Base-by-base conservation (phyloP, 228 moss, liverwort and hornwort genomes). In the Sphagnum fallax region DNA sequence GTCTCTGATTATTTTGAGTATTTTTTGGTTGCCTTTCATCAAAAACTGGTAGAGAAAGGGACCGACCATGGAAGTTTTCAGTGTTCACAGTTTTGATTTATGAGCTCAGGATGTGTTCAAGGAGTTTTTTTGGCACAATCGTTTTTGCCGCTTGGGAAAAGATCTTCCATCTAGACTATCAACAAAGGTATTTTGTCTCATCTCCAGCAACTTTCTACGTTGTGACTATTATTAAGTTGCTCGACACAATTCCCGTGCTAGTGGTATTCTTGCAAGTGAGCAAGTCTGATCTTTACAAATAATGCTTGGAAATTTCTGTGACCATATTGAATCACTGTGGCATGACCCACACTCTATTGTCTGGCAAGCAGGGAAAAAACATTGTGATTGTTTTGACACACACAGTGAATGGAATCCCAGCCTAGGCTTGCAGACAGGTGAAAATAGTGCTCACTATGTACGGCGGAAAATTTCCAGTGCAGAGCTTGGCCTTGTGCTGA, bases 71-170 rank as follows among this genome's bases (percentile, higher is more conserved):
- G 32, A 32, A 32, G 32, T 32, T 32, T 32, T 32, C 32, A 32
- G 32, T 32, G 32, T 32, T 0, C 0, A 32, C 32, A 32, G 32
- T 32, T 32, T 32, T 32, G 32, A 32, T 32, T 0, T 55, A 55
- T 16, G 83, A 63, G 70, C 64, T 67, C 79, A 93, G 93, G 89
- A 89, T 83, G 76, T 76, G 66, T 81, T 93, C 69, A 90, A 84
- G 81, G 93, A 90, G 75, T 81, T 90, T 72, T 66, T 85, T 51
- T 65, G 83, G 72, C 81, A 93, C 63, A 75, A 83, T 52, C 78
- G 71, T 18, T 80, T 68, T 74, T 93, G 87, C 63, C 75, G 7
- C 53, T 75, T 84, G 52, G 90, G 79, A 67, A 71, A 71, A 53
- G 73, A 52, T 60, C 57, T 65, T 49, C 61, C 74, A 69, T 72